Evolutionary conservation across 805 yeast species (phyloP), one percentile per base, ranked within the genome.

Genomic region (Clavispora vitiphila): DNA sequence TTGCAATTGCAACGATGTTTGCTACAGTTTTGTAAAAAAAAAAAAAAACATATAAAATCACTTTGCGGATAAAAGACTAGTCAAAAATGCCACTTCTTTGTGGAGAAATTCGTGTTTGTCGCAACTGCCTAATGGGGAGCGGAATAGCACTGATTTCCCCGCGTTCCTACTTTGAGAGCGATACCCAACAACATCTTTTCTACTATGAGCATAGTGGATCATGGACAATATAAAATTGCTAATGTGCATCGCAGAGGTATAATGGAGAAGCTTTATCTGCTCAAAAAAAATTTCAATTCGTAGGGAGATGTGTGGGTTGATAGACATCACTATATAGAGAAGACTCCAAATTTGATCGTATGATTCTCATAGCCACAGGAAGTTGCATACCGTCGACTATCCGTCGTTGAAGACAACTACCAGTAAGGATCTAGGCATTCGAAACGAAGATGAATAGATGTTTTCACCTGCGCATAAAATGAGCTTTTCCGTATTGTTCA

Each of bases 131-230:
- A 47, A 9, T 77, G 81, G 81, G 49, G 35, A 10, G 75, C 81
- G 2, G 82, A 83, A 18, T 82, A 78, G 45, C 83, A 78, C 55
- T 59, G 76, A 4, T 75, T 63, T 48, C 54, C 78, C 16, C 63
- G 81, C 49, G 72, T 74, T 43, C 59, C 62, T 3, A 78, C 74
- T 1, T 47, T 64, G 11, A 60, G 67, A 31, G 57, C 76, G 18
- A 48, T 76, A 16, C 80, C 77, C 44, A 76, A 70, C 47, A 83
- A 78, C 57, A 83, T 82, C 10, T 78, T 78, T 51, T 76, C 81
- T 1, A 69, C 76, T 8, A 45, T 72, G 22, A 67, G 74, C 3
- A 47, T 61, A 21, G 31, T 27, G n/a, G 55, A 53, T 6, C 52
- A 54, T 1, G 57, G 47, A 14, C 50, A 50, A 3, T 31, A 41